Base-by-base conservation (phyloP, 257 asterid species). In the Paraleonurus japonicus region DNA sequence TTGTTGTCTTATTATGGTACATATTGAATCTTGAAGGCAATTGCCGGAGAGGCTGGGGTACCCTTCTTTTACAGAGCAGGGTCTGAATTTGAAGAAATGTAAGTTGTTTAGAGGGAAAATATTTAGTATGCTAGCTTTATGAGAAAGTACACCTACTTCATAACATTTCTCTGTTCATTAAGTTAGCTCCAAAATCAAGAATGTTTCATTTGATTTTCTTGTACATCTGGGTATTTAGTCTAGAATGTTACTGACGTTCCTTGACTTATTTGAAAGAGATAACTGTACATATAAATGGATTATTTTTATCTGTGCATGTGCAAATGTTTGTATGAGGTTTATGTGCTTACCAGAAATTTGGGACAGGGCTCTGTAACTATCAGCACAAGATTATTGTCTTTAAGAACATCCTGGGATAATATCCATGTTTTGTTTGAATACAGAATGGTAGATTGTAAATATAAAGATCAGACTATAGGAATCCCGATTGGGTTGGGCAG, bases 11-110 rank as follows among this genome's bases (percentile, higher is more conserved):
- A 72, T 13, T 11, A 22, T 75, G 35, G 30, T 78, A 71, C 71
- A 76, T 79, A 50, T 28, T 39, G 24, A 53, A 70, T 71, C 73
- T 72, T 87, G 80, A 85, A 92, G 98, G 98, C 98, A 53, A 92
- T 92, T 64, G 97, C 98, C 76, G 98, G 98, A 73, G 98, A 92
- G 84, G 98, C 98, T n/a, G 98, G 98, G 62, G 98, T 92, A 20
- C 98, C 98, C 77, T 92, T 92, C 92, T 92, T 92, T 72, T 92
- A 90, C 81, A 85, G 92, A 74, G 98, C 98, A 16, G 98, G 98
- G 71, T 92, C 98, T 61, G 97, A 92, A 76, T 92, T 92, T 72
- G 98, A 92, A 84, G 98, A 92, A 79, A 92, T 92, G 97, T 92
- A 87, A 85, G 96, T 43, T 65, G 67, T 59, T 80, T 39, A 82